phyloP scores from a whole-genome alignment of 2,329 filamentous ascomycete species.

The Madurella mycetomatis region DNA sequence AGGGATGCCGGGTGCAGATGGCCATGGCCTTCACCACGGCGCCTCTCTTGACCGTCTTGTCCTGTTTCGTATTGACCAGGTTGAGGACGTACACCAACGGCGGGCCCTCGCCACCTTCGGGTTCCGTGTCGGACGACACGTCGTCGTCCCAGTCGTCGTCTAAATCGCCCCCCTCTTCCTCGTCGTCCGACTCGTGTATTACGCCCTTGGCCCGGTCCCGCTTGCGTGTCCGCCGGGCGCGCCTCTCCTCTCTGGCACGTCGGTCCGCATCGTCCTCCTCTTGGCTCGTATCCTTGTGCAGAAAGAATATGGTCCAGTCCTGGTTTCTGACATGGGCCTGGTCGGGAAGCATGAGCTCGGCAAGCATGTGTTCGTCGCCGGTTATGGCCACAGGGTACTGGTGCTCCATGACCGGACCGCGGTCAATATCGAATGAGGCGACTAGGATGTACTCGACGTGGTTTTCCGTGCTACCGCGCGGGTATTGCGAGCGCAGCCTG shows the following conservation, averaged over 20 bases:
- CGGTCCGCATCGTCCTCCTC: slow-evolving; percentile 75
- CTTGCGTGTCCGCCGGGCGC: slow-evolving; percentile 47
- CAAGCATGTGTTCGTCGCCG: slow-evolving; percentile 95
- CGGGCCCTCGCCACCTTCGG: slow-evolving; percentile 72
- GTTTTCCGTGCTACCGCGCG: slow-evolving; percentile 69
- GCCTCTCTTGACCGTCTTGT: slow-evolving; percentile 86
- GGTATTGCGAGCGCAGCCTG: slow-evolving; percentile 69
- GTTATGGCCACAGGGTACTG: slow-evolving; percentile 94
- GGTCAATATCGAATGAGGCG: slow-evolving; percentile 94
- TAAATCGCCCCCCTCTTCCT: slow-evolving; percentile 41
- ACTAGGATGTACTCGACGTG: slow-evolving; percentile 99
- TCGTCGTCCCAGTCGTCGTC: slow-evolving; percentile 50
- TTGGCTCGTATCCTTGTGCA: slow-evolving; percentile 88
- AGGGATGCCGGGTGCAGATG: slow-evolving; percentile 95
- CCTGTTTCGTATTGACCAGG: slow-evolving; percentile 95
- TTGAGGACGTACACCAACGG: slow-evolving; percentile 96
- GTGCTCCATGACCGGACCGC: slow-evolving; percentile 96
- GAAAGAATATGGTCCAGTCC: slow-evolving; percentile 98
- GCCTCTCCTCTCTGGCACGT: slow-evolving; percentile 51
- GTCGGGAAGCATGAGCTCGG: slow-evolving; percentile 96
- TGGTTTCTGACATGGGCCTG: slow-evolving; percentile 92
- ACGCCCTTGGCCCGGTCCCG: slow-evolving; percentile 39
- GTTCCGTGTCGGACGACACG: slow-evolving; percentile 56
- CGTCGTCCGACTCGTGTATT: slow-evolving; percentile 45
- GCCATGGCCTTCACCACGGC: slow-evolving; percentile 98